Conservation (phyloP, 352 stramenopile species). For the Globisporangium cylindrosporum region DNA sequence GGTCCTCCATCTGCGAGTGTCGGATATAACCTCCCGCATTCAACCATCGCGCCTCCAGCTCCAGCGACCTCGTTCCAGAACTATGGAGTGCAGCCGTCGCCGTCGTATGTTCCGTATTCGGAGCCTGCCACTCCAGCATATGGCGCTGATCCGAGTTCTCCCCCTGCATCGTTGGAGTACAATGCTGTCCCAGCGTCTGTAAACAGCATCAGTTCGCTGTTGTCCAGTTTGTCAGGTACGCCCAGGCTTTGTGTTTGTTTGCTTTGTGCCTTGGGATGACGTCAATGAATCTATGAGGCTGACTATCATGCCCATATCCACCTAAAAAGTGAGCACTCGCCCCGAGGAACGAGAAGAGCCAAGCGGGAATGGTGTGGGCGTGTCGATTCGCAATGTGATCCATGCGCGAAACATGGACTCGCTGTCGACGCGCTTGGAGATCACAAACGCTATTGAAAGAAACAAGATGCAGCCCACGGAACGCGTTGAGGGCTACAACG, state of each 20-base stretch:
- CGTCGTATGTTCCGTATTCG: slow-evolving; percentile 22
- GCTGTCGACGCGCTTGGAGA: slow-evolving; percentile 62
- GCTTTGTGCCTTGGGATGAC: background rate
- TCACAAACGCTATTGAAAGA: slow-evolving; percentile 63
- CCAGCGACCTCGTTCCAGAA: slow-evolving; percentile 18
- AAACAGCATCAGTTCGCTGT: slow-evolving; percentile 56
- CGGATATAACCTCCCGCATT: slow-evolving; percentile 25
- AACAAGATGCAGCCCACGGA: slow-evolving; percentile 59
- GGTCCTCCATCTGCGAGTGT: slow-evolving; percentile 24
- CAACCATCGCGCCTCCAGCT: slow-evolving; percentile 19
- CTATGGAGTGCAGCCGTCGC: slow-evolving; percentile 19
- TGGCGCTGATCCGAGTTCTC: slow-evolving; percentile 22
- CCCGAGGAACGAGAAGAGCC: slow-evolving; percentile 50
- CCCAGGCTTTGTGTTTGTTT: background rate
- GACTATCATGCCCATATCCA: background rate
- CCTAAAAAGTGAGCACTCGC: slow-evolving; percentile 32
- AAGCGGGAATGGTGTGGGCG: slow-evolving; percentile 56
- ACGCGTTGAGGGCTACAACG: slow-evolving; percentile 64
- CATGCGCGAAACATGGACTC: slow-evolving; percentile 73
- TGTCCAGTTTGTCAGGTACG: slow-evolving; percentile 57
- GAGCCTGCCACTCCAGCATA: background rate
- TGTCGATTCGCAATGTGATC: slow-evolving; percentile 53
- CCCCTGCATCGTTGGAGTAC: slow-evolving; percentile 46
- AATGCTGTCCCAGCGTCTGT: slow-evolving; percentile 31
- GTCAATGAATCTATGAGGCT: background rate